phyloP scores from a whole-genome alignment of 805 yeast species.

The Priceomyces castillae region DNA sequence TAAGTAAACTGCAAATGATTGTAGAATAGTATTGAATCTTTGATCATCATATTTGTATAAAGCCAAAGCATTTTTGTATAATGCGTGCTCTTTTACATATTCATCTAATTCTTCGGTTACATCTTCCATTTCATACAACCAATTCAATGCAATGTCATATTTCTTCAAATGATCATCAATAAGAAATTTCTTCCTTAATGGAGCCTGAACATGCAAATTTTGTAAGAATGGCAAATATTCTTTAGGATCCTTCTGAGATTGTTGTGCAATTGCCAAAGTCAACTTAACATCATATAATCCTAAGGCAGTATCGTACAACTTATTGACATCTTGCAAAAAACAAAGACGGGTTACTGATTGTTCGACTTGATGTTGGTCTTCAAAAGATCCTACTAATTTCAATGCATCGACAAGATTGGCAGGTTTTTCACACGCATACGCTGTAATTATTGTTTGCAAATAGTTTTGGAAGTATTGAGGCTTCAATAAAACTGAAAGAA shows the following conservation, averaged over 20 bases:
- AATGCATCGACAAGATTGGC: constrained; percentile 80
- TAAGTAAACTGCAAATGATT: constrained; percentile 61
- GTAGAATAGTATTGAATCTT: constrained; percentile 54
- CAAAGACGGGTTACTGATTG: constrained; percentile 78
- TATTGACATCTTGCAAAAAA: constrained; percentile 85
- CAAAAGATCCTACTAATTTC: constrained; percentile 52
- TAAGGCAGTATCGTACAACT: constrained; percentile 74
- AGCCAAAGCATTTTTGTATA: constrained; percentile 67
- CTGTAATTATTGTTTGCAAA: constrained; percentile 79
- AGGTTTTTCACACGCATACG: constrained; percentile 88
- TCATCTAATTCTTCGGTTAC: constrained; percentile 56
- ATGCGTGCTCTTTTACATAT: constrained; percentile 65
- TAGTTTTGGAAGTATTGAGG: constrained; percentile 55
- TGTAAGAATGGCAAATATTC: constrained; percentile 93
- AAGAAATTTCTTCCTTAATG: constrained; percentile 63
- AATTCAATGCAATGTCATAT: constrained; percentile 63
- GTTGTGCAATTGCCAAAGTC: constrained; percentile 85
- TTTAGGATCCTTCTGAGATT: constrained; percentile 96
- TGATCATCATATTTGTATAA: constrained; percentile 56
- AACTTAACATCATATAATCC: constrained; percentile 79
- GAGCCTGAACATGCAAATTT: constrained; percentile 64
- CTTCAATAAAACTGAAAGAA: constrained; percentile 54
- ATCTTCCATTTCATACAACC: constrained; percentile 51
- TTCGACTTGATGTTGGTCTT: constrained; percentile 45
- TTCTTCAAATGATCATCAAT: constrained; percentile 78